A percentile compares a stretch with the other conserved stretches of the same genome.
phyloP scores from a whole-genome alignment of 2,329 filamentous ascomycete species.

The Xylariaceae sp. region DNA sequence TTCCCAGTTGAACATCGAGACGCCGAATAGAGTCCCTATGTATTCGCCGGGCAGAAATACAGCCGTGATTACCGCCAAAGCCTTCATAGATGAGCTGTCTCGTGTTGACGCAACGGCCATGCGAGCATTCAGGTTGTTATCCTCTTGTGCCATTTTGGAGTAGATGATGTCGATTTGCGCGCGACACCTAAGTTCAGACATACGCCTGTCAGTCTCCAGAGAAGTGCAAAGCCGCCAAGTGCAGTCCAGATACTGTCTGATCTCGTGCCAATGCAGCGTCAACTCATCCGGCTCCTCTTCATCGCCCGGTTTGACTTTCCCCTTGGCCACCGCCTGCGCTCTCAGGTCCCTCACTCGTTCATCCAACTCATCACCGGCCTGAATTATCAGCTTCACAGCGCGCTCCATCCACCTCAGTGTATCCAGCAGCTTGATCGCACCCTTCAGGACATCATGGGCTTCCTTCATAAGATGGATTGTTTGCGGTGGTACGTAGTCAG shows the following conservation, averaged over 20 bases:
- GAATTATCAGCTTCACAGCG: constrained; percentile 46
- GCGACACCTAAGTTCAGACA: constrained; percentile 50
- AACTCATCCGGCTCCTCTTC: constrained; percentile 36
- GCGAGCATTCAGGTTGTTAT: constrained; percentile 54
- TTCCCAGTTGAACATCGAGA: constrained; percentile 51
- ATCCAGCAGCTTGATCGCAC: constrained; percentile 49
- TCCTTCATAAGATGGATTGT: constrained; percentile 52
- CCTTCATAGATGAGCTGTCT: constrained; percentile 53
- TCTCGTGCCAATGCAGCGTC: constrained; percentile 49
- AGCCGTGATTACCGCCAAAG: constrained; percentile 50
- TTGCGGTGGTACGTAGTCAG: constrained; percentile 44
- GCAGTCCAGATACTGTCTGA: constrained; percentile 50
- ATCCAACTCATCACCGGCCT: constrained; percentile 48
- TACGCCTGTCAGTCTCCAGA: constrained; percentile 49
- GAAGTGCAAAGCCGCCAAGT: constrained; percentile 47
- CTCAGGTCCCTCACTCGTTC: constrained; percentile 33
- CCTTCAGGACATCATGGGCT: constrained; percentile 49
- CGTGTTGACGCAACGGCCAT: constrained; percentile 78
- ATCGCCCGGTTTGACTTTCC: constrained; percentile 14
- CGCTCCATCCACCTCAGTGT: constrained; percentile 53
- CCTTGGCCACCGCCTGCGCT: constrained; percentile 13
- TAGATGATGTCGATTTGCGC: constrained; percentile 53
- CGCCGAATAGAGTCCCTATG: constrained; percentile 49
- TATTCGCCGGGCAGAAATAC: constrained; percentile 53
- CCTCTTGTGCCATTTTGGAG: constrained; percentile 53